Conservation (phyloP, 805 yeast genomes). For the Saccharomycopsis schoenii region DNA sequence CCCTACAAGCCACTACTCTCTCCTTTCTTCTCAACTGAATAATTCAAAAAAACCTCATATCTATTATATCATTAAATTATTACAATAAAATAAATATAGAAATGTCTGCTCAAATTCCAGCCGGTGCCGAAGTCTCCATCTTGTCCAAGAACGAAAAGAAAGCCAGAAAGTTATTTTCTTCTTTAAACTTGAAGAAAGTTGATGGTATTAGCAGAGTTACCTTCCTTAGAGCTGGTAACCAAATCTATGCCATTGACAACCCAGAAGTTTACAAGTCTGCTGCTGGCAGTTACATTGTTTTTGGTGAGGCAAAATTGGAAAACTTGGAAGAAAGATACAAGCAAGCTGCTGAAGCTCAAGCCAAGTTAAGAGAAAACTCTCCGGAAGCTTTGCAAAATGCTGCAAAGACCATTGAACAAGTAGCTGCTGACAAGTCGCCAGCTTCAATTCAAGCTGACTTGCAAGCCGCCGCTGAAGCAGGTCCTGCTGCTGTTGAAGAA, state of each 20-base stretch:
- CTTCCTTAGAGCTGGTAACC: constrained; percentile 86
- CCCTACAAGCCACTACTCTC: no score
- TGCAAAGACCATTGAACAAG: constrained; percentile 33
- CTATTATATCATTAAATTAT: background rate
- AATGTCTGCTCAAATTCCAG: constrained; percentile 50
- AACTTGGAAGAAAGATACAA: constrained; percentile 83
- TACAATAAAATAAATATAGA: background rate
- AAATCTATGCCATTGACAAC: constrained; percentile 78
- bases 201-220: constrained; percentile 93
- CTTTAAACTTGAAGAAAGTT: constrained; percentile 81
- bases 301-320: constrained; percentile 96
- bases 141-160: constrained; percentile 88
- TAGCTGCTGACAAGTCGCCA: constrained; percentile 44
- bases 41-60: background rate
- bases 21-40: no score
- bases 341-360: constrained; percentile 73
- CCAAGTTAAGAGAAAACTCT: constrained; percentile 43
- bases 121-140: constrained; percentile 74
- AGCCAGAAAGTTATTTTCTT: constrained; percentile 83
- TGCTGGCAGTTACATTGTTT: constrained; percentile 87
- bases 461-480: constrained; percentile 50
- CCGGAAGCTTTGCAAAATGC: constrained; percentile 35
- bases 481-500: constrained; percentile 36
- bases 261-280: constrained; percentile 96
- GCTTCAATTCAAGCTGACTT: constrained; percentile 77